Evolutionary conservation across 2,329 filamentous ascomycete species (phyloP), one percentile per base, ranked within the genome.

Genomic region (Cordyceps pruinosa): DNA sequence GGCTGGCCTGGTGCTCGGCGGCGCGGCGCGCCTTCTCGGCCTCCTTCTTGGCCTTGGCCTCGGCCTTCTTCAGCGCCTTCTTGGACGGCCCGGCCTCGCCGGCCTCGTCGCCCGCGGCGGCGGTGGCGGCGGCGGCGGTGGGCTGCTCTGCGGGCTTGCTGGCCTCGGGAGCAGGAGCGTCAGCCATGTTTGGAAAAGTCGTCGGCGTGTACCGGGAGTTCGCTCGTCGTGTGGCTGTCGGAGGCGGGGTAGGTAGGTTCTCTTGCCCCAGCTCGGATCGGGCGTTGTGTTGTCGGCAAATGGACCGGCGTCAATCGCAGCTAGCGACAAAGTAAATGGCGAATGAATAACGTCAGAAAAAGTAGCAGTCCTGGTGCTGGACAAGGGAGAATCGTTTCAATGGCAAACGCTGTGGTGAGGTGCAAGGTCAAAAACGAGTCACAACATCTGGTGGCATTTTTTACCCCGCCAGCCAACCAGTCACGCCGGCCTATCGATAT

Each of bases 31-130:
- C 88, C 73, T 95, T 95, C 69, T 85, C 80, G 13, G 88, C 89
- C 74, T 95, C 92, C 71, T 93, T 92, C 76, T 91, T 91, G 28
- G 92, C 89, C 76, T 95, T 95, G 61, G 81, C 81, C 65, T 88
- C 87, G 46, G 88, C 86, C 77, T 95, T 96, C 77, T 95, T 95
- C 62, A 87, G 75, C 17, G 85, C 90, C 73, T 86, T 92, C 76
- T 95, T 92, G 60, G 87, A 90, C 42, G 81, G 77, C 15, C 75
- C 61, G 30, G 64, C 64, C 30, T 57, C 60, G 35, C 59, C 61
- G 2, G 54, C 63, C 17, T 42, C 61, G 3, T 49, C 63, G 5
- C 49, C 61, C 5, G 4, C 57, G 12, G 26, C 51, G n/a, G 44
- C 21, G 6, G 51, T 61, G 19, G 41, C 49, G 19, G 48, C 12